A percentile compares a stretch with the other conserved stretches of the same genome.
These are phyloP conservation scores for Trichomonascaceae sp. DNA, from an alignment of 1,139 yeast genomes.

Conservation along the genomic window DNA sequence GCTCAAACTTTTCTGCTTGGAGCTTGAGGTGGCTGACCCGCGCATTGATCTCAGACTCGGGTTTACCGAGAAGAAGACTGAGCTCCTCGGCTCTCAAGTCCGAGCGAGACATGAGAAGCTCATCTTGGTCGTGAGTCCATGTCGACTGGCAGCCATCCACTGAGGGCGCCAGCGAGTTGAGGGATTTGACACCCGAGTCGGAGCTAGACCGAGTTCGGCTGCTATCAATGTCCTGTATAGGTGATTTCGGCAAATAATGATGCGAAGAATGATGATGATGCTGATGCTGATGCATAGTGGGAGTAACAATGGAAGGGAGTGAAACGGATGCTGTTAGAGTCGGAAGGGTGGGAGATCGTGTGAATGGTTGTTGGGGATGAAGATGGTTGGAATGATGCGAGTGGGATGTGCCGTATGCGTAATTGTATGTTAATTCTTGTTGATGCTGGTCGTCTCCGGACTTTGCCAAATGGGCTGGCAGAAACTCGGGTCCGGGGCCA, in stretches of 20 bases:
- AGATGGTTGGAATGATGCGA: conserved; percentile 1
- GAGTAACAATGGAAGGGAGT: conserved; percentile 1
- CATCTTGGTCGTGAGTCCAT: conserved; percentile 58
- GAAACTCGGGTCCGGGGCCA: not conserved
- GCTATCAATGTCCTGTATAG: conserved; percentile 2
- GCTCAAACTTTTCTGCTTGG: not conserved
- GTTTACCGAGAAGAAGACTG: conserved; percentile 51
- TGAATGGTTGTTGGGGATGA: conserved; percentile 1
- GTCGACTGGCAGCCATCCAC: conserved; percentile 1
- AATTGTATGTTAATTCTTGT: too few species aligned
- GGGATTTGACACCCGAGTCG: not conserved
- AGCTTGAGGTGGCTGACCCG: conserved; percentile 38
- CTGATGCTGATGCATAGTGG: too few species aligned
- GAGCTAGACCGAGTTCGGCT: conserved; percentile 1
- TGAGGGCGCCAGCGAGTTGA: not conserved
- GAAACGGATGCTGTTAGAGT: conserved; percentile 1
- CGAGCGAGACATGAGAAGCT: conserved; percentile 44
- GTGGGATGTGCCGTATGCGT: conserved; percentile 2
- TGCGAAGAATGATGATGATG: too few species aligned
- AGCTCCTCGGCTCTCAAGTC: conserved; percentile 65
- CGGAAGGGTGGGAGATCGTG: not conserved
- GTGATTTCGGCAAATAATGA: too few species aligned
- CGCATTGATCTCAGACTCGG: conserved; percentile 60
- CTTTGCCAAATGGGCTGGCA: not conserved
- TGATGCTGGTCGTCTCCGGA: too few species aligned